A percentile compares a stretch with the other conserved stretches of the same genome.
Evolutionary conservation across 768 basidiomycete species (phyloP).

Genomic region (Phlegmacium glaucopus): DNA sequence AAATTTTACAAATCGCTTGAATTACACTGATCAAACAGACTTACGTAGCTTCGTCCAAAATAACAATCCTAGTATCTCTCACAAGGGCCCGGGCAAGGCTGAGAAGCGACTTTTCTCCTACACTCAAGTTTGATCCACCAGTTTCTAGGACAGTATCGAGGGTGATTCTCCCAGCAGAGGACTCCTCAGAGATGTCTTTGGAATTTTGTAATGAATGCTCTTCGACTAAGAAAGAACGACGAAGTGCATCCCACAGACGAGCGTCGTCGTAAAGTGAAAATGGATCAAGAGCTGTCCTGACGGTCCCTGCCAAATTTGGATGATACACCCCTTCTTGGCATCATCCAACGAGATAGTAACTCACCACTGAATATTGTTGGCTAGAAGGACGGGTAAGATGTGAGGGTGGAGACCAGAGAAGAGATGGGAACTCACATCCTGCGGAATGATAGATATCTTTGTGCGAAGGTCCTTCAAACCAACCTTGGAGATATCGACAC

Average conservation of each 20-base stretch:
- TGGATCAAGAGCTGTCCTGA: constrained; percentile 57
- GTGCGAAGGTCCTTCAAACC: constrained; percentile 62
- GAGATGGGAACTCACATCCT: constrained; percentile 34
- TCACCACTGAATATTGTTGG: constrained; percentile 57
- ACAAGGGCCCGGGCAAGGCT: constrained; percentile 80
- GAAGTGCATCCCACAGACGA: constrained; percentile 69
- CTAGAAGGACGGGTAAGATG: constrained; percentile 21
- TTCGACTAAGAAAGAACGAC: constrained; percentile 45
- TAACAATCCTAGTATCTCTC: constrained; percentile 68
- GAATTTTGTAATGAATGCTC: constrained; percentile 36
- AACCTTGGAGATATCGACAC: constrained; percentile 64
- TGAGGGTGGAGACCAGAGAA: not conserved
- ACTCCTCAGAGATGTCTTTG: constrained; percentile 37
- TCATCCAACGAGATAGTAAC: constrained; percentile 9
- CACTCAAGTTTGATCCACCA: constrained; percentile 72
- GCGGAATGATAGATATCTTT: constrained; percentile 63
- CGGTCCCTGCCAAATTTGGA: constrained; percentile 43
- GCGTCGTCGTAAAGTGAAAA: constrained; percentile 64
- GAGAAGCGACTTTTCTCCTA: constrained; percentile 69
- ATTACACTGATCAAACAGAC: constrained; percentile 3
- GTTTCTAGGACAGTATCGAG: constrained; percentile 76
- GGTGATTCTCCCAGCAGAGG: constrained; percentile 35
- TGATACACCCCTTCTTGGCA: constrained; percentile 26
- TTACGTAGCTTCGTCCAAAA: constrained; percentile 76
- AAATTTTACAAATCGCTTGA: not conserved